Evolutionary conservation across 345 rosid genomes (phyloP).

Genomic region (Eucalyptus curtisii): DNA sequence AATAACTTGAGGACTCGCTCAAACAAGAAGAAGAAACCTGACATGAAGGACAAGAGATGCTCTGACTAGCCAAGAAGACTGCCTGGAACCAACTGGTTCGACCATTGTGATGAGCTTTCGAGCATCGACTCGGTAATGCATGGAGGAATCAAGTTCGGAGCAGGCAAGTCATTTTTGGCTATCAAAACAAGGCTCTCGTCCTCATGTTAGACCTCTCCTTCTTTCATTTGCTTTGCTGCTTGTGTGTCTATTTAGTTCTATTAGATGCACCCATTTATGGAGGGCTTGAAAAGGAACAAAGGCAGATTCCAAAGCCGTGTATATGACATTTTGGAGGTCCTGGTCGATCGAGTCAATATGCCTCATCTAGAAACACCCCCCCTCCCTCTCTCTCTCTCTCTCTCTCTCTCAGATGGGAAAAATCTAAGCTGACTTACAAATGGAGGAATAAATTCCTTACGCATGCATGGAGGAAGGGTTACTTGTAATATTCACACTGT

Average conservation of each 20-base stretch:
- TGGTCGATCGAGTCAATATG: neutral
- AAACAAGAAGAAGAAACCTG: slow-evolving; percentile 1
- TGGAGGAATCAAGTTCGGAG: neutral
- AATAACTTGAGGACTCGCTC: neutral
- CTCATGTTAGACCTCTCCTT: slow-evolving; percentile 25
- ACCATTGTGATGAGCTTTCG: neutral
- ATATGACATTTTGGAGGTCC: neutral
- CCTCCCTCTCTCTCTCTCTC: neutral
- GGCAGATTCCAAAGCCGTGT: neutral
- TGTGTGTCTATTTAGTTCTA: neutral
- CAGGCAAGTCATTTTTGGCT: slow-evolving; percentile 58
- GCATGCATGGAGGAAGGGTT: neutral
- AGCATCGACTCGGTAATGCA: neutral
- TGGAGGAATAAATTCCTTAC: neutral
- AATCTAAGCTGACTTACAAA: neutral
- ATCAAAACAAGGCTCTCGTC: slow-evolving; percentile 17
- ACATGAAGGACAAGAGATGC: slow-evolving; percentile 17
- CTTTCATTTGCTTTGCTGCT: neutral
- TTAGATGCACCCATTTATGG: neutral
- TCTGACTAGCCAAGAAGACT: slow-evolving; percentile 21
- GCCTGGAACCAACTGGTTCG: neutral
- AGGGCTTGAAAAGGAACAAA: neutral
- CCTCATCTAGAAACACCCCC: neutral
- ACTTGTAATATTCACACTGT: neutral
- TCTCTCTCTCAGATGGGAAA: neutral